phyloP scores from a whole-genome alignment of 352 stramenopile species.

The Pilasporangium apinafurcum region DNA sequence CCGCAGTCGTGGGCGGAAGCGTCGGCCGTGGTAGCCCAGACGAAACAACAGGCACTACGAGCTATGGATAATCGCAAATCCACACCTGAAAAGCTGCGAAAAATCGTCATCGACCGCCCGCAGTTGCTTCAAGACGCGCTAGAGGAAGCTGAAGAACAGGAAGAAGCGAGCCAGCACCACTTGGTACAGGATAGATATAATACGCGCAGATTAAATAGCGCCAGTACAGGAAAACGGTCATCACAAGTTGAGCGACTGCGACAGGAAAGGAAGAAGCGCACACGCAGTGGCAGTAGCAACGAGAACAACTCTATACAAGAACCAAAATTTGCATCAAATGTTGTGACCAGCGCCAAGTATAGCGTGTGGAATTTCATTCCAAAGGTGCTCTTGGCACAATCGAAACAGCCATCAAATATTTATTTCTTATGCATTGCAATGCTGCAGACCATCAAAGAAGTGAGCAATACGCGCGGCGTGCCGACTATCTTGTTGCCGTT shows the following conservation, averaged over 20 bases:
- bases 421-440: constrained; percentile 86
- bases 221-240: too few relatives aligned
- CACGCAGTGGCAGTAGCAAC: too few relatives aligned
- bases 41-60: too few relatives aligned
- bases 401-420: constrained; percentile 71
- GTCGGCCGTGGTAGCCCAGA: too few relatives aligned
- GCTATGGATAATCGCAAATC: too few relatives aligned
- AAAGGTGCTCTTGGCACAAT: constrained; percentile 63
- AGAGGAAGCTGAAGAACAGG: constrained; percentile 2
- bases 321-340: constrained; percentile 57
- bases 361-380: constrained; percentile 70
- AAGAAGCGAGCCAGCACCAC: too few relatives aligned
- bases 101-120: constrained; percentile 42
- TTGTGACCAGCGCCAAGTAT: constrained; percentile 82
- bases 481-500: constrained; percentile 75
- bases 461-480: constrained; percentile 83
- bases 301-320: constrained; percentile 1
- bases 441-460: constrained; percentile 75
- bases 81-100: too few relatives aligned
- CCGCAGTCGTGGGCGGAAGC: too few relatives aligned
- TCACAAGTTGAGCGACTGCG: neutral
- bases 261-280: too few relatives aligned
- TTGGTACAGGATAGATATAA: too few relatives aligned
- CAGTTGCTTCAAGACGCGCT: constrained; percentile 10
- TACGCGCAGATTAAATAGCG: too few relatives aligned